A percentile compares a stretch with the other conserved stretches of the same genome.
These are phyloP conservation scores for Naematelia encephala DNA, from an alignment of 768 basidiomycete species.

Conservation along the genomic window DNA sequence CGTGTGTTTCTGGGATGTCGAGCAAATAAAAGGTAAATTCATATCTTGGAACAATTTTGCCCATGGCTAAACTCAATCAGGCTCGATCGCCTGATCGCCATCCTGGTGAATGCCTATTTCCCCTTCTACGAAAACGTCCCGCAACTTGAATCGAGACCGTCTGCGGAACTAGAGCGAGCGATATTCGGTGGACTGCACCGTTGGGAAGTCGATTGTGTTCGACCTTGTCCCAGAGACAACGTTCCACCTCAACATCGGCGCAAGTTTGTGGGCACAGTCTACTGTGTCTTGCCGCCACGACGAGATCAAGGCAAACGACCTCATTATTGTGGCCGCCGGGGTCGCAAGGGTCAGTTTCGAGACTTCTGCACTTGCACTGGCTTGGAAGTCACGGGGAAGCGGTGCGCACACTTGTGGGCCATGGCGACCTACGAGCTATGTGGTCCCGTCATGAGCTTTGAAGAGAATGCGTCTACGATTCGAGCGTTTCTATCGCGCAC, in stretches of 20 bases:
- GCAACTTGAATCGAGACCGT: background rate
- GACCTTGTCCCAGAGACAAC: background rate
- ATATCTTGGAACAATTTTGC: background rate
- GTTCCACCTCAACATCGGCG: background rate
- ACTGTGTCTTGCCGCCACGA: background rate
- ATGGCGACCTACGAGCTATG: constrained; percentile 10
- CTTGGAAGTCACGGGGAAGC: background rate
- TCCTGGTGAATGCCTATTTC: constrained; percentile 9
- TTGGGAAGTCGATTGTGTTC: constrained; percentile 13
- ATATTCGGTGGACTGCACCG: constrained; percentile 7
- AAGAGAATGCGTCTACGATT: constrained; percentile 1
- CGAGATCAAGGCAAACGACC: background rate
- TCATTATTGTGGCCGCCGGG: constrained; percentile 1
- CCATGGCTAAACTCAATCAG: background rate
- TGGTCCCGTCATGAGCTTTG: constrained; percentile 6
- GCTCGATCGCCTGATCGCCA: constrained; percentile 10
- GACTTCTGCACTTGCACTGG: constrained; percentile 11
- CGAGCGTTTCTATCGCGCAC: background rate
- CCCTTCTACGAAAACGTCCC: constrained; percentile 12
- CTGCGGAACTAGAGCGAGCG: background rate
- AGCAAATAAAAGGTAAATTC: constrained; percentile 9
- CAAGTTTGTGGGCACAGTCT: background rate
- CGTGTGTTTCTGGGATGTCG: constrained; percentile 12
- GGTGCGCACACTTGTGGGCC: constrained; percentile 12
- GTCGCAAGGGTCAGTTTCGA: background rate